These are phyloP conservation scores for Kluyveromyces starmeri DNA, from an alignment of 805 yeast species.

Conservation along the genomic window DNA sequence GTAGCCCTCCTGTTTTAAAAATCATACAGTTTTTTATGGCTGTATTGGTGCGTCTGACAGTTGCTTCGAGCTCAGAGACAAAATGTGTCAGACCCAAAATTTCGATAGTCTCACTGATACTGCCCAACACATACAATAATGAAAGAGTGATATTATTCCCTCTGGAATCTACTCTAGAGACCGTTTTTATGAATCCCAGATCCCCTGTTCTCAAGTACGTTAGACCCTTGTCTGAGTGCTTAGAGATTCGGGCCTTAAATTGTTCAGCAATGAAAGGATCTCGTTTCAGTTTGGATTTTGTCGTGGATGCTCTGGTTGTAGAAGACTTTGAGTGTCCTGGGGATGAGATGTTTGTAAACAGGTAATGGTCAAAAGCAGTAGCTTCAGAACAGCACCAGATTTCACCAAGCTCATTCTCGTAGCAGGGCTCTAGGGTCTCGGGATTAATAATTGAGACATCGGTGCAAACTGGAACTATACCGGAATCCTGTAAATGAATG, in stretches of 20 bases:
- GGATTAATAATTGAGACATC: conserved; percentile 94
- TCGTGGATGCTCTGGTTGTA: conserved; percentile 6
- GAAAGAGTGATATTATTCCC: conserved; percentile 45
- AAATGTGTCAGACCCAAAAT: conserved; percentile 86
- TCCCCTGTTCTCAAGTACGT: conserved; percentile 86
- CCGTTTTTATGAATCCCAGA: conserved; percentile 81
- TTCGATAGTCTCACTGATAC: conserved; percentile 81
- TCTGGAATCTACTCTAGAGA: conserved; percentile 36
- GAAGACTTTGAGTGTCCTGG: not conserved
- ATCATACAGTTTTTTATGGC: conserved; percentile 47
- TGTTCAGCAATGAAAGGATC: conserved; percentile 47
- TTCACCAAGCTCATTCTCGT: conserved; percentile 90
- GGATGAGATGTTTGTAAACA: conserved; percentile 11
- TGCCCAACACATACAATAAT: conserved; percentile 76
- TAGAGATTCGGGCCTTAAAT: conserved; percentile 50
- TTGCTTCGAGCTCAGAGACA: conserved; percentile 70
- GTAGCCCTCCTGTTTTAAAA: conserved; percentile 73
- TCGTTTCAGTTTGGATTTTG: conserved; percentile 33
- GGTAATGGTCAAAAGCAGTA: conserved; percentile 52
- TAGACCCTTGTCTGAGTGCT: conserved; percentile 53
- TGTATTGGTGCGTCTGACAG: conserved; percentile 46
- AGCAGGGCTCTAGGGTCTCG: conserved; percentile 71
- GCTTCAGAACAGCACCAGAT: conserved; percentile 94
- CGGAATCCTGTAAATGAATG: conserved; percentile 81
- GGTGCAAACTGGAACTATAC: conserved; percentile 91